Conservation (phyloP, 176 grass and related monocot genomes). For the Oryza nivara region DNA sequence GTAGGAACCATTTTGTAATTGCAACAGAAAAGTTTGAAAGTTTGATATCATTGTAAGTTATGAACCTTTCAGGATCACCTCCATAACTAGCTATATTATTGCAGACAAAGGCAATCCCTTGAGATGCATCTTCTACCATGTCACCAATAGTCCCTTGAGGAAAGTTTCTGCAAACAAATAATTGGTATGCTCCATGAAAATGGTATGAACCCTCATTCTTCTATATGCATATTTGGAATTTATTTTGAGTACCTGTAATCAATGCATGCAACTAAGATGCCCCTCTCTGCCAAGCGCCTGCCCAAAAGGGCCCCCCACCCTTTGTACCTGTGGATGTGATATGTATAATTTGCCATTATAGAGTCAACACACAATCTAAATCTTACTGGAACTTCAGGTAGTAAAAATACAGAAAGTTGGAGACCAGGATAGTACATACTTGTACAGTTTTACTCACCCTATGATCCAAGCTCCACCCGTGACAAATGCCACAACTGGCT, state of each 20-base stretch:
- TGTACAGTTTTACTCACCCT: constrained; percentile 77
- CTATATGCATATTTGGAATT: constrained; percentile 12
- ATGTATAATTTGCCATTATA: background rate
- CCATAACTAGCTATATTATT: constrained; percentile 82
- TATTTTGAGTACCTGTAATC: constrained; percentile 76
- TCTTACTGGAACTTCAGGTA: background rate
- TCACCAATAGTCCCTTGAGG: constrained; percentile 92
- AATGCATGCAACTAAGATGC: constrained; percentile 90
- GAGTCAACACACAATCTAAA: constrained; percentile 2
- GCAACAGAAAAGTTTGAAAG: background rate
- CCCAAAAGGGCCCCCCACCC: constrained; percentile 98
- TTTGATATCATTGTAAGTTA: constrained; percentile 22
- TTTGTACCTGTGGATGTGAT: constrained; percentile 74
- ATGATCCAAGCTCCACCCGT: constrained; percentile 98
- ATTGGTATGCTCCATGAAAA: constrained; percentile 33
- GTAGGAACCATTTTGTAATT: background rate
- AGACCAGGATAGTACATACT: constrained; percentile 33
- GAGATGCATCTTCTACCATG: constrained; percentile 88
- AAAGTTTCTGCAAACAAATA: constrained; percentile 78
- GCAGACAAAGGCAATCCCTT: constrained; percentile 89
- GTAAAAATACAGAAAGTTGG: background rate
- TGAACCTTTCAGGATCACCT: constrained; percentile 84
- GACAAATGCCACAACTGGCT: constrained; percentile 77
- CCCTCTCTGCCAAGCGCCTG: constrained; percentile 89
- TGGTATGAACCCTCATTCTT: constrained; percentile 10